Evolutionary conservation across 495 filamentous ascomycete genomes (phyloP), one percentile per base, ranked within the genome.

Genomic region (Stereocaulon alpinum): DNA sequence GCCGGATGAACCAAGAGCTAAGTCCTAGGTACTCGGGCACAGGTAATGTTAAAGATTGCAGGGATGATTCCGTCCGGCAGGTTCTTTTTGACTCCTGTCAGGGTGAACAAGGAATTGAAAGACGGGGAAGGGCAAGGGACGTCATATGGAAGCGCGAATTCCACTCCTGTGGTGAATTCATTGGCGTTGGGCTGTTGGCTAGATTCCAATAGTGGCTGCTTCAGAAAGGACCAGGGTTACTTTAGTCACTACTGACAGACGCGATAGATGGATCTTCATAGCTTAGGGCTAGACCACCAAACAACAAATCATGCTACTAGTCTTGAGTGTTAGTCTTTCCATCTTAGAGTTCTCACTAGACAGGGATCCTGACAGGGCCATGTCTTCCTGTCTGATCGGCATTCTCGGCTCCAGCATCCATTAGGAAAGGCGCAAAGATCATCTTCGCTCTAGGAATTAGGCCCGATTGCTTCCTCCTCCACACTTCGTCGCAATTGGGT

Each of bases 91-190:
- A 48, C 47, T 59, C 42, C 61, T 58, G 48, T 56, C 42, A 44
- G 34, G 56, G 37, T 55, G 30, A 59, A 49, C 34, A 58, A 11
- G 53, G 49, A 49, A 18, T 50, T 14, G 29, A 32, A 50, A 30
- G 30, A 34, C 17, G 34, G 53, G 54, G 40, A 32, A 27, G 42
- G 42, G 10, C 2, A 18, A 44, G 45, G 37, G 40, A 63, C 61
- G 61, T 63, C 61, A 63, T 50, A 12, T 57, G 29, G 18, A 53
- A 42, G 55, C 47, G 58, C 53, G 57, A 63, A 60, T 60, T 57
- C 51, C 57, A 60, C 58, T 55, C 52, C 20, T 60, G 24, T 34
- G 15, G 40, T 56, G 52, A 9, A 34, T 14, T 10, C n/a, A 50
- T 50, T 50, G 47, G 47, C 47, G 47, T 50, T n/a, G 30, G 47